These are phyloP conservation scores for Geopyxis carbonaria DNA, from an alignment of 495 filamentous ascomycete species.

Conservation along the genomic window DNA sequence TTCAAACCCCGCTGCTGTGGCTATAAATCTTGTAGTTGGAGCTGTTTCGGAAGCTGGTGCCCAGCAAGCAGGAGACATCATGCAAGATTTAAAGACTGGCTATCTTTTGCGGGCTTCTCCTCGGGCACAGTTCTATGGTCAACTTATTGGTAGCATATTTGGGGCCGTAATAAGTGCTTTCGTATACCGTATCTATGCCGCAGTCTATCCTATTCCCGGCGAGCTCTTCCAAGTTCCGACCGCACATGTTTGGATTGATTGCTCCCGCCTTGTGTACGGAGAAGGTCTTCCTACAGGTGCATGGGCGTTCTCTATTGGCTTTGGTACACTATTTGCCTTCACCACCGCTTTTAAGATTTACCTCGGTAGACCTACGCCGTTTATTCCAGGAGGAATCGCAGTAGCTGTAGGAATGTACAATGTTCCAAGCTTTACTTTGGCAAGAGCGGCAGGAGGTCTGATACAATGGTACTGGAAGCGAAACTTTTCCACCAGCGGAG, in stretches of 20 bases:
- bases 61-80: conserved; percentile 87
- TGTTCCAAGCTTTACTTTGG: conserved; percentile 84
- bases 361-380: conserved; percentile 40
- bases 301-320: conserved; percentile 53
- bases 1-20: conserved; percentile 56
- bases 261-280: conserved; percentile 83
- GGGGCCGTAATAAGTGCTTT: conserved; percentile 74
- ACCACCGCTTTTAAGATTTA: conserved; percentile 44
- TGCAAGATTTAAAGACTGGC: conserved; percentile 97
- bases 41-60: conserved; percentile 78
- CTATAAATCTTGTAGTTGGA: conserved; percentile 90
- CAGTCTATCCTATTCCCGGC: conserved; percentile 73
- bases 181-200: conserved; percentile 82
- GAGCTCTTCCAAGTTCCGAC: conserved; percentile 87
- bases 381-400: conserved; percentile 82
- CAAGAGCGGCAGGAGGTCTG: conserved; percentile 68
- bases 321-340: conserved; percentile 49
- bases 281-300: conserved; percentile 73
- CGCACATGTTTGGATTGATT: conserved; percentile 92
- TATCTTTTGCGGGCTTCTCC: conserved; percentile 83
- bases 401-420: conserved; percentile 71
- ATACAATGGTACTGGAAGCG: conserved; percentile 66
- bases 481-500: conserved; percentile 28
- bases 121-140: conserved; percentile 90
- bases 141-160: conserved; percentile 77